Conservation (phyloP, 345 rosid genomes). For the Conringia planisiliqua region DNA sequence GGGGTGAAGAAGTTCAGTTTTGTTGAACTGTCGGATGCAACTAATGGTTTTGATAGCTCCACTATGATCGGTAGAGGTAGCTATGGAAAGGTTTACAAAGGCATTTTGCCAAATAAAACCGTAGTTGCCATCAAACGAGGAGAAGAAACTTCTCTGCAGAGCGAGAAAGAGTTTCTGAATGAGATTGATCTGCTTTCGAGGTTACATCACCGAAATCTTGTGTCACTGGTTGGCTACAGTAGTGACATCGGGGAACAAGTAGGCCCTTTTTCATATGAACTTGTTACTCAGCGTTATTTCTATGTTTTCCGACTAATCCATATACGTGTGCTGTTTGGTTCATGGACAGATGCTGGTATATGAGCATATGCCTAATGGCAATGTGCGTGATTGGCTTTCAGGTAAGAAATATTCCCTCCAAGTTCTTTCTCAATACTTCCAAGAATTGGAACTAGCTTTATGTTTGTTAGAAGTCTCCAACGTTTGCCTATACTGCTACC, state of each 20-base stretch:
- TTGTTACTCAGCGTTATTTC: constrained; percentile 13
- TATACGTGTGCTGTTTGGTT: not conserved
- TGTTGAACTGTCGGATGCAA: constrained; percentile 62
- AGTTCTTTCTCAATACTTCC: not conserved
- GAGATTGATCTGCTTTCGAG: constrained; percentile 78
- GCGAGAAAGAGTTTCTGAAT: constrained; percentile 77
- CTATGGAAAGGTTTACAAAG: constrained; percentile 83
- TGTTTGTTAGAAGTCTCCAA: not conserved
- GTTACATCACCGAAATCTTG: constrained; percentile 81
- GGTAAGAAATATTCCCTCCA: constrained; percentile 34
- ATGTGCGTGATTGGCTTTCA: constrained; percentile 78
- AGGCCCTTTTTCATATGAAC: constrained; percentile 5
- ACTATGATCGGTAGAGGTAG: constrained; percentile 77
- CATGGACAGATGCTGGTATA: constrained; percentile 77
- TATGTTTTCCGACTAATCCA: not conserved
- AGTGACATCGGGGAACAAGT: constrained; percentile 88
- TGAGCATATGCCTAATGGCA: constrained; percentile 83
- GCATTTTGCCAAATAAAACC: constrained; percentile 49
- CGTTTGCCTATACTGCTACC: not conserved
- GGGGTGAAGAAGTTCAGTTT: constrained; percentile 71
- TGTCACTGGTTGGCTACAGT: constrained; percentile 76
- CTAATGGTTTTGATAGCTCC: constrained; percentile 60
- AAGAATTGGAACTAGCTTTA: not conserved
- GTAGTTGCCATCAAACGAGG: constrained; percentile 78
- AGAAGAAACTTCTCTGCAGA: constrained; percentile 77